phyloP scores from a whole-genome alignment of 225 moss, liverwort and hornwort genomes.

The Bryum argenteum region DNA sequence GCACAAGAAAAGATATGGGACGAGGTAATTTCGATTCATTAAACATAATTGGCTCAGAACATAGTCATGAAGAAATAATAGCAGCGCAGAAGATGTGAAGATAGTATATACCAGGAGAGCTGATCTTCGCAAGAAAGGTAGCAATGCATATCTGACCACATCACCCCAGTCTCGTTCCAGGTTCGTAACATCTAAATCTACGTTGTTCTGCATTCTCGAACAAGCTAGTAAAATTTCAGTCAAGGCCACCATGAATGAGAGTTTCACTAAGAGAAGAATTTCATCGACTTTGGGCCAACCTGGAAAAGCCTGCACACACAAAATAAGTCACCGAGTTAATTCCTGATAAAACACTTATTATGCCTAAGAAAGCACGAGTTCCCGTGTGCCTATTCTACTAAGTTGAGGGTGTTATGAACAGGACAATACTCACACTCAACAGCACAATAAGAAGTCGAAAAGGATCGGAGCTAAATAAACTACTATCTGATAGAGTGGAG shows the following conservation, averaged over 20 bases:
- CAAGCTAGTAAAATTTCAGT: conserved; percentile 78
- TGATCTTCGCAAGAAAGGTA: conserved; percentile 87
- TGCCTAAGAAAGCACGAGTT: no score
- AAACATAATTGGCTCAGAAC: background rate
- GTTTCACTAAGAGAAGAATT: conserved; percentile 72
- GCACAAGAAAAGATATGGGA: no score
- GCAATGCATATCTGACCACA: conserved; percentile 61
- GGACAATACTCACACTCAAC: conserved; percentile 67
- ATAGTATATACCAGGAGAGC: conserved; percentile 69
- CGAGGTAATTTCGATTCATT: no score
- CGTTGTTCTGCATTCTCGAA: conserved; percentile 46
- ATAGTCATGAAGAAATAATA: background rate
- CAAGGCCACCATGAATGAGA: conserved; percentile 66
- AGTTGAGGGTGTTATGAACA: no score
- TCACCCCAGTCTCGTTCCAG: conserved; percentile 49
- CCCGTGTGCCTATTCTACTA: no score
- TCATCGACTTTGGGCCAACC: conserved; percentile 80
- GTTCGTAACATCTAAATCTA: conserved; percentile 29
- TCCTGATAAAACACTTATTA: background rate
- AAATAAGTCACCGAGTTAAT: conserved; percentile 13
- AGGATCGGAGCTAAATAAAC: conserved; percentile 71
- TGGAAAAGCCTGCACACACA: conserved; percentile 66
- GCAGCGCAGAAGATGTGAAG: no score
- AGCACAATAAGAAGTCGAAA: conserved; percentile 79
- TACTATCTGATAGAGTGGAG: conserved; percentile 29